These are phyloP conservation scores for Dactylorhiza incarnata DNA, from an alignment of 106 monocot genomes.

Conservation along the genomic window DNA sequence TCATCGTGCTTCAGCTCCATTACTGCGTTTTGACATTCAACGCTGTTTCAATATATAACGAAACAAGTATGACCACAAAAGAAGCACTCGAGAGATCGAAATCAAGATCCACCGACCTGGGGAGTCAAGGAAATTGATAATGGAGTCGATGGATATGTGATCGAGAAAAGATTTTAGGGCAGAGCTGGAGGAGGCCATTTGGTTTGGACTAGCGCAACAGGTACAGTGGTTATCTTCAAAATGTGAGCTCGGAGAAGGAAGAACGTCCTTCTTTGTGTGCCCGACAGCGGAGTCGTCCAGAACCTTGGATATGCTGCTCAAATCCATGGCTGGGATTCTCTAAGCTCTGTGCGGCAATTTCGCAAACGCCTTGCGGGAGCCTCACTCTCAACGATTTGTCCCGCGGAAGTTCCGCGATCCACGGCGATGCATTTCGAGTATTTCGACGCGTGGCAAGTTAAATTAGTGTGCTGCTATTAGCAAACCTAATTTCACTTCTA, in stretches of 20 bases:
- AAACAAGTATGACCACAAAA: not conserved
- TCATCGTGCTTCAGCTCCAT: conserved; percentile 35
- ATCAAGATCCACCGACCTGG: not conserved
- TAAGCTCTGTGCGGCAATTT: not conserved
- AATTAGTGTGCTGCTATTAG: too few relatives aligned
- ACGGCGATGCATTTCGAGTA: not conserved
- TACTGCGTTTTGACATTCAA: not conserved
- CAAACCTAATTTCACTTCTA: too few relatives aligned
- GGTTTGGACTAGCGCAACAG: not conserved
- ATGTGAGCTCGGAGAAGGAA: not conserved
- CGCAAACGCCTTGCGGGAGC: not conserved
- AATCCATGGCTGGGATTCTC: not conserved
- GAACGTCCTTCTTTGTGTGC: not conserved
- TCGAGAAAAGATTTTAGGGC: conserved; percentile 40
- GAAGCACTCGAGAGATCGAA: not conserved
- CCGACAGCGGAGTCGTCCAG: not conserved
- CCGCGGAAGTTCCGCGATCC: not conserved
- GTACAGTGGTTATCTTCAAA: not conserved
- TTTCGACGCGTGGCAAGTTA: not conserved
- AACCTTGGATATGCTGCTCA: not conserved
- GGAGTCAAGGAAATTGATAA: not conserved
- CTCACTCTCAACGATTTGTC: not conserved
- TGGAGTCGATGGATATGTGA: conserved; percentile 30
- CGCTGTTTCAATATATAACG: not conserved
- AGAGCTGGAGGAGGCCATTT: not conserved